Conservation (phyloP, 768 basidiomycete species). For the Amyloporia xantha region DNA sequence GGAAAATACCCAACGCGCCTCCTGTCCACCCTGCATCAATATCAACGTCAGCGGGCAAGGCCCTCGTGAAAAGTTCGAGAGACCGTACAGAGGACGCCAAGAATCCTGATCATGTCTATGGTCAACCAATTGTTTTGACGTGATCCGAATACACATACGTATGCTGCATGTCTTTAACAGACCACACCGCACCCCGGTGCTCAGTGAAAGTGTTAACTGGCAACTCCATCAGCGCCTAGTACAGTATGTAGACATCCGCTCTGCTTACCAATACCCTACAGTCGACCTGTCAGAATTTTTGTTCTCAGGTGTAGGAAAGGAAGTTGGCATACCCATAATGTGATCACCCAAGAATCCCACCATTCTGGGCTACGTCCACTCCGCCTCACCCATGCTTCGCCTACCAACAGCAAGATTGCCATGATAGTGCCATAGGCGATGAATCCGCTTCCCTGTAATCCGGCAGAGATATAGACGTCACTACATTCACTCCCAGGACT, state of each 20-base stretch:
- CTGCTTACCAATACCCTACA: constrained; percentile 57
- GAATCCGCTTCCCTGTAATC: constrained; percentile 67
- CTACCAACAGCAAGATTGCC: constrained; percentile 68
- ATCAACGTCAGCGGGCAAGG: neutral
- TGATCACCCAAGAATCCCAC: constrained; percentile 73
- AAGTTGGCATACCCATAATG: constrained; percentile 40
- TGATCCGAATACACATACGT: constrained; percentile 45
- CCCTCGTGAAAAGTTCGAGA: neutral
- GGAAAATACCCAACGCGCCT: constrained; percentile 80
- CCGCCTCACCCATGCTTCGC: constrained; percentile 69
- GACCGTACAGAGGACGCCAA: constrained; percentile 64
- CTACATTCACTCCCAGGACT: neutral
- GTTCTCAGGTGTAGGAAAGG: neutral
- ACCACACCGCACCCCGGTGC: constrained; percentile 77
- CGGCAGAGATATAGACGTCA: too few relatives aligned
- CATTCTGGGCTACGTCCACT: constrained; percentile 75
- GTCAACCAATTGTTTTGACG: neutral
- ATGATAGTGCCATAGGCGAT: constrained; percentile 82
- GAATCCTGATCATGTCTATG: constrained; percentile 37
- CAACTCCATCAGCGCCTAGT: too few relatives aligned
- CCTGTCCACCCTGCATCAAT: constrained; percentile 79
- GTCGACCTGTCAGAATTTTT: neutral
- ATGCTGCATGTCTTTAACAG: constrained; percentile 92
- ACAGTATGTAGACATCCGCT: too few relatives aligned
- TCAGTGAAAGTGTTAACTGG: constrained; percentile 92